Percentiles rank a stretch among this genome's conserved stretches.
Conservation (phyloP, 768 basidiomycete genomes). For the Vararia minispora region DNA sequence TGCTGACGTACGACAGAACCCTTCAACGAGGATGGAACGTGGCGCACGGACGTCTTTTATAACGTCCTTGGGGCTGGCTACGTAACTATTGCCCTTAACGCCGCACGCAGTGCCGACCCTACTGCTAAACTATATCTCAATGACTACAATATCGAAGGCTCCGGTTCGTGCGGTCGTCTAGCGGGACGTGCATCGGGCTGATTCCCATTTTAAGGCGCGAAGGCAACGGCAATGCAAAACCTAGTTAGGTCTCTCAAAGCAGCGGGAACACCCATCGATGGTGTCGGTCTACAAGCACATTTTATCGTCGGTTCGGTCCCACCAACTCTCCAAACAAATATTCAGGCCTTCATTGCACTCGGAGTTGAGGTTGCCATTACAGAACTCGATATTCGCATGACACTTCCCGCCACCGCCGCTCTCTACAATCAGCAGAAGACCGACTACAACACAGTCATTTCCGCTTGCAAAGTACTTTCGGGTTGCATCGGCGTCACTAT, state of each 20-base stretch:
- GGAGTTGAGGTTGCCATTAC: conserved; percentile 64
- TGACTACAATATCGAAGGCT: conserved; percentile 25
- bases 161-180: conserved; percentile 14
- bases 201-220: conserved; percentile 30
- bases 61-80: conserved; percentile 36
- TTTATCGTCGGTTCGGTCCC: conserved; percentile 49
- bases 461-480: conserved; percentile 33
- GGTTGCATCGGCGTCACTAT: conserved; percentile 27
- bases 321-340: conserved; percentile 30
- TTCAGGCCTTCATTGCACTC: conserved; percentile 40
- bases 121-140: conserved; percentile 43
- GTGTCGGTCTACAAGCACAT: conserved; percentile 50
- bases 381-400: conserved; percentile 57
- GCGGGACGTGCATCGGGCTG: not conserved
- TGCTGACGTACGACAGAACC: not conserved
- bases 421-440: conserved; percentile 41
- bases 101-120: conserved; percentile 47
- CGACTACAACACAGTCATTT: conserved; percentile 44
- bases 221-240: conserved; percentile 44
- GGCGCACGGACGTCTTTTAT: conserved; percentile 43
- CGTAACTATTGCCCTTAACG: conserved; percentile 37
- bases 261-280: conserved; percentile 44
- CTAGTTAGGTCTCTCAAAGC: conserved; percentile 38
- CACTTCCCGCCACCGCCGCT: conserved; percentile 38
- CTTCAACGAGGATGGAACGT: conserved; percentile 44